Percentiles rank a stretch among this genome's conserved stretches.
Conservation (phyloP, 2,329 filamentous ascomycete species). For the Scedosporium boydii region DNA sequence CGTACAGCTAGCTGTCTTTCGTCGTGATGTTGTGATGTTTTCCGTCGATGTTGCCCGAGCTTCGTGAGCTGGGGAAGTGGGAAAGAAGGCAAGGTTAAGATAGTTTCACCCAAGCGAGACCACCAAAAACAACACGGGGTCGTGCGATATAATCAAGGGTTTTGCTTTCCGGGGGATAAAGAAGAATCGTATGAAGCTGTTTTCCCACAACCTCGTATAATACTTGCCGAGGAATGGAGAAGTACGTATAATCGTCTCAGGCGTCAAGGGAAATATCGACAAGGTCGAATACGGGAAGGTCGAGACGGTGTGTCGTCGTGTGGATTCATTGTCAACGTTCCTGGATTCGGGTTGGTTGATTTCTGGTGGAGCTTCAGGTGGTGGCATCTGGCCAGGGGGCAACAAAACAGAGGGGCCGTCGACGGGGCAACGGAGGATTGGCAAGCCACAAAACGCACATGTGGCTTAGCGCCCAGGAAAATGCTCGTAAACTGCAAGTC, state of each 20-base stretch:
- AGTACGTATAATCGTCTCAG: not conserved
- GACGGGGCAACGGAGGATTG: constrained; percentile 9
- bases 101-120: not conserved
- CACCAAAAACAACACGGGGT: not conserved
- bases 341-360: not conserved
- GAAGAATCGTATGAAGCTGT: too few relatives aligned
- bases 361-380: constrained; percentile 2
- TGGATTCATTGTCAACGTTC: not conserved
- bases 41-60: not conserved
- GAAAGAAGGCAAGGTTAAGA: not conserved
- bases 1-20: too few relatives aligned
- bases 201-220: too few relatives aligned
- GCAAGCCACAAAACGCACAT: not conserved
- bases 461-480: not conserved
- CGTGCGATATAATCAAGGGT: not conserved
- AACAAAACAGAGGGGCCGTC: constrained; percentile 13
- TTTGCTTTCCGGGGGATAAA: too few relatives aligned
- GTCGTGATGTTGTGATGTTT: not conserved
- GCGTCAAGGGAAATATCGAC: not conserved
- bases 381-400: constrained; percentile 7
- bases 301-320: not conserved
- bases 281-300: not conserved
- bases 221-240: too few relatives aligned
- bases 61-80: not conserved
- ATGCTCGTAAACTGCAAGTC: not conserved